Evolutionary conservation across 768 basidiomycete genomes (phyloP).

Genomic region (Macrolepiota fuliginosa): DNA sequence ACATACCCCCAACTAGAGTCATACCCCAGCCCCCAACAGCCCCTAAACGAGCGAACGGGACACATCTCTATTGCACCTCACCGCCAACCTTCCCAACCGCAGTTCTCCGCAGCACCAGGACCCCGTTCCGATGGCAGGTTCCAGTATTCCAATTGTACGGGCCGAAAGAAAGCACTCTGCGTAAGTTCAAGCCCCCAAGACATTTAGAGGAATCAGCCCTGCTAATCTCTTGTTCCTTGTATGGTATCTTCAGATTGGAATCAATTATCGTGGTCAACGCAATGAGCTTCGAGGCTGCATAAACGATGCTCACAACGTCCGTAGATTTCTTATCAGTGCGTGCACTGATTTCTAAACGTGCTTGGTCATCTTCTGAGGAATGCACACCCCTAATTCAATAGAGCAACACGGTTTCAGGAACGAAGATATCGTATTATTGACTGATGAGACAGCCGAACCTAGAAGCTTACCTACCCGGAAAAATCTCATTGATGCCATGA

Average conservation of each 20-base stretch:
- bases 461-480: constrained; percentile 41
- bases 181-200: constrained; percentile 39
- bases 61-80: neutral
- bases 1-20: constrained; percentile 1
- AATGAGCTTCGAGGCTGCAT: constrained; percentile 73
- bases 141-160: constrained; percentile 78
- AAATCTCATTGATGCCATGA: constrained; percentile 50
- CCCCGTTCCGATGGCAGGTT: constrained; percentile 35
- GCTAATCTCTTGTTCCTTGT: neutral
- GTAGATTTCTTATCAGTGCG: constrained; percentile 63
- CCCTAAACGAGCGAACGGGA: neutral
- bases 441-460: constrained; percentile 51
- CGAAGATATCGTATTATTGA: constrained; percentile 68
- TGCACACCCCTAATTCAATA: constrained; percentile 1
- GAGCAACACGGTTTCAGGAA: constrained; percentile 48
- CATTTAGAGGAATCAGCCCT: neutral
- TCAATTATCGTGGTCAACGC: constrained; percentile 68
- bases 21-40: constrained; percentile 5
- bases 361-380: neutral
- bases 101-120: constrained; percentile 8
- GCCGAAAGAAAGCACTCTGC: constrained; percentile 77
- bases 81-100: constrained; percentile 11
- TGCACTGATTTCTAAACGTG: neutral
- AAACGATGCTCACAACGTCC: constrained; percentile 75
- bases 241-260: constrained; percentile 56